Evolutionary conservation across 768 basidiomycete species (phyloP).

Genomic region (Lentinula detonsa): DNA sequence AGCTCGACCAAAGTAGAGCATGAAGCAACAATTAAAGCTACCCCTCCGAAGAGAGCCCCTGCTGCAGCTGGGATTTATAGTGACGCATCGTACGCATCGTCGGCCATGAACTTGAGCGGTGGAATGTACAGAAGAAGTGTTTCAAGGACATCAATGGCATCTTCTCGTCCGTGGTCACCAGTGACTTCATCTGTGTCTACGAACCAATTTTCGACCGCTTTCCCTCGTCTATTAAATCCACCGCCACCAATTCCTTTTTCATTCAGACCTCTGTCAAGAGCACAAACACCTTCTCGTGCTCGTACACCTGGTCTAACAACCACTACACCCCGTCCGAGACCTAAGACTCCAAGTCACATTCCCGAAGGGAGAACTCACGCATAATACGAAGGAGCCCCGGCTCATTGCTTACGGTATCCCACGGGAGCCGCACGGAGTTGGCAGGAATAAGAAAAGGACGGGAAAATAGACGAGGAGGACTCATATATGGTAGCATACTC

Average conservation of each 20-base stretch:
- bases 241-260: conserved; percentile 30
- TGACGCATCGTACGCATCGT: conserved; percentile 23
- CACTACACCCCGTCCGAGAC: conserved; percentile 58
- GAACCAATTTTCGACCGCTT: conserved; percentile 42
- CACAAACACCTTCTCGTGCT: conserved; percentile 41
- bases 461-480: too few species aligned
- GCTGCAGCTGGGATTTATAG: conserved; percentile 38
- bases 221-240: conserved; percentile 12
- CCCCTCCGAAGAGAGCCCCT: conserved; percentile 45
- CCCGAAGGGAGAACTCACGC: conserved; percentile 24
- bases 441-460: too few species aligned
- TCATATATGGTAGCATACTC: too few species aligned
- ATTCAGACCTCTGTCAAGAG: conserved; percentile 31
- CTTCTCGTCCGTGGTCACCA: conserved; percentile 79
- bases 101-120: conserved; percentile 38
- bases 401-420: too few species aligned
- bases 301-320: conserved; percentile 24
- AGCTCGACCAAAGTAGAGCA: conserved; percentile 69
- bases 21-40: conserved; percentile 43
- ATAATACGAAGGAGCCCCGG: too few species aligned
- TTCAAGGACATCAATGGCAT: conserved; percentile 70
- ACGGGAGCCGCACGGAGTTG: too few species aligned
- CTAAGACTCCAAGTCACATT: conserved; percentile 77
- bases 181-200: conserved; percentile 67
- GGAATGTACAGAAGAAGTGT: conserved; percentile 53